A percentile compares a stretch with the other conserved stretches of the same genome.
These are phyloP conservation scores for Penicillium canariense DNA, from an alignment of 495 filamentous ascomycete genomes.

Conservation along the genomic window DNA sequence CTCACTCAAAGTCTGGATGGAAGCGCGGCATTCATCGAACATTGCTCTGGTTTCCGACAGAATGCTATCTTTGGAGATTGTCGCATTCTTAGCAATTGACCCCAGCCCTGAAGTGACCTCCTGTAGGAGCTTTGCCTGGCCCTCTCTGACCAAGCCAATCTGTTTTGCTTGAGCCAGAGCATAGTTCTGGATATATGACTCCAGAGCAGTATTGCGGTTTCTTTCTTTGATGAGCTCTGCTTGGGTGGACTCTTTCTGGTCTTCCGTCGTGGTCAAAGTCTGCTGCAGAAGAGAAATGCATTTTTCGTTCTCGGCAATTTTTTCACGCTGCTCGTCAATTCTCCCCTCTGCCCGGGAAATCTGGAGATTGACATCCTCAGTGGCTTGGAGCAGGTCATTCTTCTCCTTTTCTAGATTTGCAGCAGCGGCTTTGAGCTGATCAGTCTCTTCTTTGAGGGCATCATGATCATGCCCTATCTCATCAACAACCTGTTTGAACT, in stretches of 20 bases:
- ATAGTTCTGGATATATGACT: slow-evolving; percentile 34
- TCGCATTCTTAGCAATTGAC: slow-evolving; percentile 5
- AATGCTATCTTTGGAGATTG: slow-evolving; percentile 14
- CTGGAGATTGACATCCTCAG: slow-evolving; percentile 23
- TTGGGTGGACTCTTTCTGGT: slow-evolving; percentile 10
- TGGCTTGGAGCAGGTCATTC: slow-evolving; percentile 19
- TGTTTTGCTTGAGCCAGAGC: slow-evolving; percentile 26
- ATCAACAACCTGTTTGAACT: slow-evolving; percentile 36
- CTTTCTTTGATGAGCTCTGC: slow-evolving; percentile 30
- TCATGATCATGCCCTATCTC: slow-evolving; percentile 36
- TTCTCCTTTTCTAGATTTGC: slow-evolving; percentile 27
- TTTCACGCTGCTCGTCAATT: slow-evolving; percentile 14
- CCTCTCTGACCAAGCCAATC: slow-evolving; percentile 22
- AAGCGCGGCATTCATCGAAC: slow-evolving; percentile 19
- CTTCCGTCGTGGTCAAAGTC: slow-evolving; percentile 20
- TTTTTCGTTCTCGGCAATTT: slow-evolving; percentile 15
- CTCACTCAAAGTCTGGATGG: slow-evolving; percentile 19
- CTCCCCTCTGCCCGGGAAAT: slow-evolving; percentile 17
- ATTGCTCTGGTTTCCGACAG: slow-evolving; percentile 9
- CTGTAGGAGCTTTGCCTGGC: slow-evolving; percentile 27
- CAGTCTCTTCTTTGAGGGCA: slow-evolving; percentile 27
- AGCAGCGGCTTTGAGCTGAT: slow-evolving; percentile 21
- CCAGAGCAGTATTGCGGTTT: slow-evolving; percentile 25
- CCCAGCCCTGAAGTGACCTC: slow-evolving; percentile 20
- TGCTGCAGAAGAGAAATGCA: slow-evolving; percentile 19